Percentiles rank a stretch among this genome's conserved stretches.
Evolutionary conservation across 1,139 yeast genomes (phyloP).

Genomic region (Debaryomyces sp.): DNA sequence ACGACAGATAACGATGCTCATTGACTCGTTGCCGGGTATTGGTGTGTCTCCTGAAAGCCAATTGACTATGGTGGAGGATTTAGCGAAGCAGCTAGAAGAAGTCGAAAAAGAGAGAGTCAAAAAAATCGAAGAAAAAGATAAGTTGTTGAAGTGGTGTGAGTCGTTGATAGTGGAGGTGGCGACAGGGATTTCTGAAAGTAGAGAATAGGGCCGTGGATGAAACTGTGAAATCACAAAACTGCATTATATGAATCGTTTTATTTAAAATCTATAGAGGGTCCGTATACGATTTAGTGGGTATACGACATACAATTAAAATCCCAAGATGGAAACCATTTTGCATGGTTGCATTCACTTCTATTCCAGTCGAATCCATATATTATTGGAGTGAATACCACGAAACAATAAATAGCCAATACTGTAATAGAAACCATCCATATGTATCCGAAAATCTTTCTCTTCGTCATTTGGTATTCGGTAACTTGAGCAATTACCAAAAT

Average conservation of each 20-base stretch:
- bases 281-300: constrained; percentile 9
- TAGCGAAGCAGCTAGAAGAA: constrained; percentile 63
- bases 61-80: constrained; percentile 59
- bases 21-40: constrained; percentile 90
- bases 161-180: constrained; percentile 66
- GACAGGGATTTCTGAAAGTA: constrained; percentile 50
- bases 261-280: neutral
- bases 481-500: constrained; percentile 35
- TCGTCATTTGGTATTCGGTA: constrained; percentile 31
- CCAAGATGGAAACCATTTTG: constrained; percentile 40
- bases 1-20: constrained; percentile 81
- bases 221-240: neutral
- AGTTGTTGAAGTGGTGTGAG: constrained; percentile 66
- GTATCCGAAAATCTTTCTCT: constrained; percentile 22
- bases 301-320: constrained; percentile 35
- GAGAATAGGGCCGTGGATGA: constrained; percentile 14
- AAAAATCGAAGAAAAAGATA: constrained; percentile 68
- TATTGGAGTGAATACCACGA: constrained; percentile 29
- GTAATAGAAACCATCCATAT: constrained; percentile 18
- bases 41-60: constrained; percentile 83
- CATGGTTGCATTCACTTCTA: constrained; percentile 23
- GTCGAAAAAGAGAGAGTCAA: constrained; percentile 62
- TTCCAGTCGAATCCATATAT: constrained; percentile 42
- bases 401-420: constrained; percentile 21
- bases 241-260: neutral